Conservation (phyloP, 768 basidiomycete species). For the Macrolepiota fuliginosa region DNA sequence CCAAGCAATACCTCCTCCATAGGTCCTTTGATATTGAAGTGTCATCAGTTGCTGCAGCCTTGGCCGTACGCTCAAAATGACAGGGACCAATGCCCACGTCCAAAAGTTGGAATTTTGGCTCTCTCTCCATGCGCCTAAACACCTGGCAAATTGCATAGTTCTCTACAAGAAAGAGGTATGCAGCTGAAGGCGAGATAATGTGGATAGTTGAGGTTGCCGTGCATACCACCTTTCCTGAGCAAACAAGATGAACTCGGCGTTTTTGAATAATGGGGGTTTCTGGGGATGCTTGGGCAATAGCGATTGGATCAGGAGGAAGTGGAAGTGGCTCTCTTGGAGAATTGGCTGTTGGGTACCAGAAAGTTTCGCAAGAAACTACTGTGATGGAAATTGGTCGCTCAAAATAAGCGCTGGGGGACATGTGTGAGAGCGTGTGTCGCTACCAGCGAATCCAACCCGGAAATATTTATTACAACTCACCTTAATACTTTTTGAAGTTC, state of each 20-base stretch:
- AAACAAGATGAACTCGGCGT: slow-evolving; percentile 54
- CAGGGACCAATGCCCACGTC: slow-evolving; percentile 35
- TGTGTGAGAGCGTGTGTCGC: neutral
- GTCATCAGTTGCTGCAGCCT: neutral
- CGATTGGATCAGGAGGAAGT: slow-evolving; percentile 26
- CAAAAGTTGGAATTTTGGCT: slow-evolving; percentile 49
- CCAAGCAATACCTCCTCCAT: slow-evolving; percentile 48
- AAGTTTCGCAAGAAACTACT: slow-evolving; percentile 43
- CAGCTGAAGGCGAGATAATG: slow-evolving; percentile 44
- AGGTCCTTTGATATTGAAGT: slow-evolving; percentile 22
- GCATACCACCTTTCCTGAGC: slow-evolving; percentile 43
- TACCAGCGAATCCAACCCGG: neutral
- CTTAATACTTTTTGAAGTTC: slow-evolving; percentile 60
- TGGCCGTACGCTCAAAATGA: slow-evolving; percentile 12
- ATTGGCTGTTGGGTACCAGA: slow-evolving; percentile 21
- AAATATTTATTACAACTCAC: slow-evolving; percentile 23
- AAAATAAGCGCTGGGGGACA: slow-evolving; percentile 47
- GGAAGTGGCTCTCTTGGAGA: slow-evolving; percentile 20
- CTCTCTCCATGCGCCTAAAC: slow-evolving; percentile 43
- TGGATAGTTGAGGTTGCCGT: slow-evolving; percentile 55
- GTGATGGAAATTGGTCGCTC: slow-evolving; percentile 48
- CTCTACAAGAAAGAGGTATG: slow-evolving; percentile 52
- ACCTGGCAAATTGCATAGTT: slow-evolving; percentile 59
- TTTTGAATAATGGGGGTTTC: slow-evolving; percentile 47
- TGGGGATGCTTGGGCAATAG: slow-evolving; percentile 32